Base-by-base conservation (phyloP, 148 eudicot species). In the Vaccinium macrocarpon region DNA sequence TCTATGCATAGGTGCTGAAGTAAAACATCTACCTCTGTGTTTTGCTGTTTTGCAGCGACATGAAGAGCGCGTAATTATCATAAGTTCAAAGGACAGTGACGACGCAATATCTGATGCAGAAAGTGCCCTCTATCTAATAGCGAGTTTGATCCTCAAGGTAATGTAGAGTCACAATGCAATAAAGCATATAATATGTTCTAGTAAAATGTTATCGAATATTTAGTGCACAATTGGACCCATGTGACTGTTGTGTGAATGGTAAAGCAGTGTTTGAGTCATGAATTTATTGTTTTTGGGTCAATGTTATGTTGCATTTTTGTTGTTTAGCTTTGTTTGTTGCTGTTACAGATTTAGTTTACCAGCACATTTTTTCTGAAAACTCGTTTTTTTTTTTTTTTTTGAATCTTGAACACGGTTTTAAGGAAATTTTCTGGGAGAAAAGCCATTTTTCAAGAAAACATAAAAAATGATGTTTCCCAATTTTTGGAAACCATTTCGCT, bases 41-140 rank as follows among this genome's bases (percentile, higher is more conserved):
- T 82, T 78, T 27, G 8, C 21, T 81, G 2, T 55, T 83, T 82
- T 90, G 84, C 93, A 95, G 98, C 89, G 96, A 51, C 88, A 92
- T 76, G 98, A 95, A 88, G 98, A 95, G 77, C 93, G 98, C 83
- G 96, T 95, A 48, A 92, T 95, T 70, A 95, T 95, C 80, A 93
- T 95, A 85, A 94, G 93, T 76, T 94, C 98, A 38, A 93, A 92
- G 83, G 93, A 91, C 86, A 93, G 90, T 76, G 95, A 89, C 70
- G 84, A 87, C 55, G 83, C 81, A 19, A 84, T 91, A 76, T 88
- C 95, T 71, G 95, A 93, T 87, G 96, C 98, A 29, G 98, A 95
- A 88, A 92, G 87, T 87, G 98, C 98, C 10, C 90, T 95, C 83
- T 95, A 86, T 88, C 95, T 90, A 79, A 94, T 95, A 82, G 92